phyloP scores from a whole-genome alignment of 2,329 filamentous ascomycete species.

The Monilinia fructicola region DNA sequence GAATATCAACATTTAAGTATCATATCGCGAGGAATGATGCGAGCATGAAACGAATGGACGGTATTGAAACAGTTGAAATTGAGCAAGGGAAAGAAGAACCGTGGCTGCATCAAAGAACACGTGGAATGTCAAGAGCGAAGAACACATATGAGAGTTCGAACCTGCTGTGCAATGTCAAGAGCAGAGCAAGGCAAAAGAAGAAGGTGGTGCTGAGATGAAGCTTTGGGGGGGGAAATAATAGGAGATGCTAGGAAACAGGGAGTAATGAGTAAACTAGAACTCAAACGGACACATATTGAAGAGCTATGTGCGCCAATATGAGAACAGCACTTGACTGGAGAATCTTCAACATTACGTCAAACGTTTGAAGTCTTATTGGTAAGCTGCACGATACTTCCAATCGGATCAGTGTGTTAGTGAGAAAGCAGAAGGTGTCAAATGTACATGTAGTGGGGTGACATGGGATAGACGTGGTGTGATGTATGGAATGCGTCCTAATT shows the following conservation, averaged over 20 bases:
- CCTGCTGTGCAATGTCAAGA: neutral
- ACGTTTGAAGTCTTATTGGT: too few species aligned
- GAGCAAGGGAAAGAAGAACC: neutral
- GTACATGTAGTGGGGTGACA: neutral
- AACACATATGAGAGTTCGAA: neutral
- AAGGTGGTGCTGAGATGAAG: neutral
- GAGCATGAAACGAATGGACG: neutral
- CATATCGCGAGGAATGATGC: neutral
- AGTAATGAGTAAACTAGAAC: neutral
- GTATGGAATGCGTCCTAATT: neutral
- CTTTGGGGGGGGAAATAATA: neutral
- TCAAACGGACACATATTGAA: neutral
- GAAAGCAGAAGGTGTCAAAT: neutral
- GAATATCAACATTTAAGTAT: neutral
- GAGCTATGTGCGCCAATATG: neutral
- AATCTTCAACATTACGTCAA: neutral
- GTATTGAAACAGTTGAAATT: neutral
- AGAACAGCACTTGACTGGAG: neutral
- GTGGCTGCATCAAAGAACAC: neutral
- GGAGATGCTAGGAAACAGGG: accelerated
- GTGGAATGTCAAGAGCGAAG: neutral
- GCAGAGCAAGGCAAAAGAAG: neutral
- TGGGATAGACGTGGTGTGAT: neutral
- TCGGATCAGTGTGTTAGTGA: neutral
- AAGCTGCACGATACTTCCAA: neutral